Evolutionary conservation across 169 alveolate species (phyloP).

Genomic region (Eimeria acervulina): DNA sequence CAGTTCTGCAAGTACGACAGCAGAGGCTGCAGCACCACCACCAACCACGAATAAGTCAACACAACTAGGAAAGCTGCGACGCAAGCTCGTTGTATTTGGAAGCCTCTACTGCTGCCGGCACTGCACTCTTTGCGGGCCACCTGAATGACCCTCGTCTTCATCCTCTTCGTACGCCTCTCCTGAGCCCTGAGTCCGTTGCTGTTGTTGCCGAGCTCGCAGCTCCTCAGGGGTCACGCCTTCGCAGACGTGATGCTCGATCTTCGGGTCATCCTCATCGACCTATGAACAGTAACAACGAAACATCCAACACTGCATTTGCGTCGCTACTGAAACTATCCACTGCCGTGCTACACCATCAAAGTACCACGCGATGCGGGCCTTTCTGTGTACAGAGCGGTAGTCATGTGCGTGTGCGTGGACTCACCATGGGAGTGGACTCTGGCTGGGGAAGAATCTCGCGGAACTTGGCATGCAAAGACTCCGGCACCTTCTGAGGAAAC

Average conservation of each 20-base stretch:
- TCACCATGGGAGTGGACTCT: constrained; percentile 63
- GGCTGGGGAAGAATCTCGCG: constrained; percentile 83
- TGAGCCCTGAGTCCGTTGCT: constrained; percentile 78
- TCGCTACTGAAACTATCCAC: neutral
- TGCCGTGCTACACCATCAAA: neutral
- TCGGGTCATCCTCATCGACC: constrained; percentile 81
- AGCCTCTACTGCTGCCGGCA: constrained; percentile 81
- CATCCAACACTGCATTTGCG: neutral
- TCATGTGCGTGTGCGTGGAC: neutral
- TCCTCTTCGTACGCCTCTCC: constrained; percentile 85
- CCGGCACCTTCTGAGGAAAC: constrained; percentile 94
- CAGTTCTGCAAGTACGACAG: constrained; percentile 18
- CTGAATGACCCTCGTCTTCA: constrained; percentile 81
- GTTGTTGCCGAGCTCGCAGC: constrained; percentile 79
- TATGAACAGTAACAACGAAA: neutral
- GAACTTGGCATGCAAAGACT: constrained; percentile 70
- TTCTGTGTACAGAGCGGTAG: neutral
- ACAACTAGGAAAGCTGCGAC: neutral
- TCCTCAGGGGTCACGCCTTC: constrained; percentile 80
- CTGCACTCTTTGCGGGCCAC: constrained; percentile 81
- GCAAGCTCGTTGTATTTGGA: neutral
- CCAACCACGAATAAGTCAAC: constrained; percentile 1
- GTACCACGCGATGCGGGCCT: neutral
- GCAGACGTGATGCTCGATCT: constrained; percentile 73
- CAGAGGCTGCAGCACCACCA: neutral